Evolutionary conservation across 768 basidiomycete genomes (phyloP).

Genomic region (Russula sp.): DNA sequence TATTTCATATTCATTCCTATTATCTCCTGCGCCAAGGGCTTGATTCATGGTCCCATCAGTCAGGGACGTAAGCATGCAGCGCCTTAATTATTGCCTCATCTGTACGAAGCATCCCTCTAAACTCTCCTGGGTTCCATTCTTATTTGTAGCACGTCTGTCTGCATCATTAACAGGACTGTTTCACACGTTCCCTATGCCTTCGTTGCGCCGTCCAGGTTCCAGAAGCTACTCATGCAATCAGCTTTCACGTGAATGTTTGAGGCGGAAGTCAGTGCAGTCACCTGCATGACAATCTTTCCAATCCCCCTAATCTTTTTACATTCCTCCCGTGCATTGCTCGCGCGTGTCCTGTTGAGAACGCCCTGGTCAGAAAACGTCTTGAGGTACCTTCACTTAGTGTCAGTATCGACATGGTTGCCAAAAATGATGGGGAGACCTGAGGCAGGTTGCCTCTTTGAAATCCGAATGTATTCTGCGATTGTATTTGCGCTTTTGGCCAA

Average conservation of each 20-base stretch:
- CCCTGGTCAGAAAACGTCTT: conserved; percentile 16
- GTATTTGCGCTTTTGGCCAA: conserved; percentile 46
- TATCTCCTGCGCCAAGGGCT: conserved; percentile 2
- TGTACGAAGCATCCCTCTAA: conserved; percentile 15
- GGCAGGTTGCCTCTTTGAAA: conserved; percentile 71
- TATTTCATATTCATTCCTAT: conserved; percentile 18
- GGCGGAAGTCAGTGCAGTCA: background rate
- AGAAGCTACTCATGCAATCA: conserved; percentile 9
- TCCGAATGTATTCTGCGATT: conserved; percentile 74
- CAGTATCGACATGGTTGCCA: background rate
- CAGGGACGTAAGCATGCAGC: conserved; percentile 13
- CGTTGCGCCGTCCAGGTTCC: background rate
- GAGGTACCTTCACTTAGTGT: conserved; percentile 14
- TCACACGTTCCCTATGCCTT: conserved; percentile 3
- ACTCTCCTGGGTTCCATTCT: conserved; percentile 3
- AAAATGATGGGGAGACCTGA: conserved; percentile 35
- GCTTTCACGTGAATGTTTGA: background rate
- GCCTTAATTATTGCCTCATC: conserved; percentile 16
- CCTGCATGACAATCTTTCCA: conserved; percentile 20
- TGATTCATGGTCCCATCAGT: background rate
- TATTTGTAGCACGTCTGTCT: conserved; percentile 16
- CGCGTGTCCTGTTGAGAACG: conserved; percentile 15
- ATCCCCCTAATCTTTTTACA: conserved; percentile 21
- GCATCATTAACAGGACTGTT: conserved; percentile 3
- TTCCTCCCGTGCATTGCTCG: conserved; percentile 18